These are phyloP conservation scores for Mortierella sp. DNA, from an alignment of 371 early-diverging fungal species.

Conservation along the genomic window DNA sequence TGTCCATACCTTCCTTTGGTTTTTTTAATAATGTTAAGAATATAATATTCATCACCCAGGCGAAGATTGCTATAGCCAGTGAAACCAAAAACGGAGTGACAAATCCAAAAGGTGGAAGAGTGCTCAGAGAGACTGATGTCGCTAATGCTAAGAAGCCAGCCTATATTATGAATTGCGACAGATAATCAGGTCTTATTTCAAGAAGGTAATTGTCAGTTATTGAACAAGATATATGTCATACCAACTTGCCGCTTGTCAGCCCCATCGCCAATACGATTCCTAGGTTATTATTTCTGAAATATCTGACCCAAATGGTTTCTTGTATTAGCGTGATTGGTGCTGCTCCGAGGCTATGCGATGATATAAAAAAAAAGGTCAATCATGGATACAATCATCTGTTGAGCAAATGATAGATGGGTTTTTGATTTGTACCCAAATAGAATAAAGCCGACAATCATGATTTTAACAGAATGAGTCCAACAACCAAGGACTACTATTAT, in stretches of 20 bases:
- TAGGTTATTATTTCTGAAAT: conserved; percentile 52
- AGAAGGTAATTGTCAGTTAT: neutral
- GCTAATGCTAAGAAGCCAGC: conserved; percentile 44
- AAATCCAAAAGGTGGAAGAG: conserved; percentile 45
- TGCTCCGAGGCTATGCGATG: conserved; percentile 44
- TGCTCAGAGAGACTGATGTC: conserved; percentile 39
- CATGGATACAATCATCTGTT: neutral
- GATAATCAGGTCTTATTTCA: neutral
- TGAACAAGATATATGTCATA: conserved; percentile 11
- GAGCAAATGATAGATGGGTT: neutral
- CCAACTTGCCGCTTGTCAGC: conserved; percentile 57
- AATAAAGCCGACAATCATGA: conserved; percentile 56
- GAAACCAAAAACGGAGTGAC: conserved; percentile 48
- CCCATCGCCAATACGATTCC: conserved; percentile 58
- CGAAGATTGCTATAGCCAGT: conserved; percentile 32
- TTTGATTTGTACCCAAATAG: conserved; percentile 53
- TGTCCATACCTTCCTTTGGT: conserved; percentile 46
- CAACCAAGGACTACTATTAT: conserved; percentile 48
- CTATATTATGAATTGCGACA: conserved; percentile 5
- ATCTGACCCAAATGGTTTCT: conserved; percentile 60
- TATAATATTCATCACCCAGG: conserved; percentile 52
- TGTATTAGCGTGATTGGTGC: conserved; percentile 59
- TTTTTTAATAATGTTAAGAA: conserved; percentile 46
- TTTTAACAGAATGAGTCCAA: conserved; percentile 50
- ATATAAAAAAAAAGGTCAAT: neutral